Conservation (phyloP, 1,284 basidiomycete species). For the Ceratobasidium sp. region DNA sequence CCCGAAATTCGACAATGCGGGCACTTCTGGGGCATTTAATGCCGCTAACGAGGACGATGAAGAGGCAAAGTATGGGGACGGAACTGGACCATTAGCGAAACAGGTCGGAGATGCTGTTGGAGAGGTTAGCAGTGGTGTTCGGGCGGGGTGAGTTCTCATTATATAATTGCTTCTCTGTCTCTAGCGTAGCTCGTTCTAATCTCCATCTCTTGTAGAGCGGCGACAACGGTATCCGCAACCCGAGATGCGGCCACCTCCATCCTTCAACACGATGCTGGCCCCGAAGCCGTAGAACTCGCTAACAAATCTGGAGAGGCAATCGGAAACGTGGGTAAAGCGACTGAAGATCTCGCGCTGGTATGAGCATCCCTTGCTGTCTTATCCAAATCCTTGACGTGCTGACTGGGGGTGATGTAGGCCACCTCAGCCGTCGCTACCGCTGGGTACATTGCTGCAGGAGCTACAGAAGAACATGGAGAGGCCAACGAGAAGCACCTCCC, state of each 20-base stretch:
- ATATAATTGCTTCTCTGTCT: background rate
- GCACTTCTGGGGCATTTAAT: conserved; percentile 1
- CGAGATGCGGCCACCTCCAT: conserved; percentile 26
- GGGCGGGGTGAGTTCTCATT: conserved; percentile 19
- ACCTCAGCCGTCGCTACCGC: conserved; percentile 32
- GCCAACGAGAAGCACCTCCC: background rate
- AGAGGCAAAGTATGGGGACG: conserved; percentile 33
- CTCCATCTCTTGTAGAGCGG: background rate
- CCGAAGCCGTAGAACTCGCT: conserved; percentile 27
- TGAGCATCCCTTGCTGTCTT: background rate
- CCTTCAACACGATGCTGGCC: conserved; percentile 23
- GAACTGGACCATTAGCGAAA: background rate
- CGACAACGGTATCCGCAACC: background rate
- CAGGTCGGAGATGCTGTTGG: background rate
- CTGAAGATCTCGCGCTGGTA: conserved; percentile 22
- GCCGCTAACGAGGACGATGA: conserved; percentile 9
- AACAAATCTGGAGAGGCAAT: conserved; percentile 1
- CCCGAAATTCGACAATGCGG: conserved; percentile 1
- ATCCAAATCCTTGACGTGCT: background rate
- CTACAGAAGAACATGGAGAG: background rate
- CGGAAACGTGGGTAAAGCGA: background rate
- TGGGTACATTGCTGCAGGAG: conserved; percentile 16
- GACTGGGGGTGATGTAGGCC: background rate
- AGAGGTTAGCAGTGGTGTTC: conserved; percentile 16
- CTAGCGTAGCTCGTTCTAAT: background rate